Base-by-base conservation (phyloP, 2,329 filamentous ascomycete genomes). In the Aspergillus sp. region DNA sequence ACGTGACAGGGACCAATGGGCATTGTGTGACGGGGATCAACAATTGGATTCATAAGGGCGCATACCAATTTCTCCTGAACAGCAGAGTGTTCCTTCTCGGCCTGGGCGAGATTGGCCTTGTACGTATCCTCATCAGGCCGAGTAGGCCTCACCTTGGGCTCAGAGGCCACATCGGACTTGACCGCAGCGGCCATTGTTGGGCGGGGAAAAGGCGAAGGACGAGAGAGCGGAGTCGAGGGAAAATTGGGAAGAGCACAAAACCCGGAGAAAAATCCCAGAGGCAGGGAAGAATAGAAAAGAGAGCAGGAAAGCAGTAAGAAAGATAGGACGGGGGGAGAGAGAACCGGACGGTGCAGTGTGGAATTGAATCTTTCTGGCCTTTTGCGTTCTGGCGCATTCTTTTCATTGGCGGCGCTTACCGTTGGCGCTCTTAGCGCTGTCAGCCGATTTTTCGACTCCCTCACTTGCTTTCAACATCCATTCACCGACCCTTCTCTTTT, bases 121-220 rank as follows among this genome's bases (percentile, higher is more conserved):
- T 88, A 99, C 66, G 83, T 80, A 64, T 88, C 89, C 80, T 95
- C 90, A 76, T 97, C 90, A 47, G 95, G 95, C 83, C 90, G 91
- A 77, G 90, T 85, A 54, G 93, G 92, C 79, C 87, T 91, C 70
- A 68, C 68, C 70, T 75, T 73, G 60, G 68, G 71, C 68, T 76
- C 76, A 58, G 67, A 65, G 64, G 70, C 70, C 66, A 68, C 63
- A 62, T 71, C 56, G 60, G 65, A 62, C 45, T 64, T 55, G 52
- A 65, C 64, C 50, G 64, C 64, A 59, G 69, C 68, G 66, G 76
- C 70, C 75, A 77, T 78, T 55, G 60, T 56, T 51, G 37, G 46
- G 33, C 35, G 59, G 49, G 50, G n/a, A 17, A 31, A 35, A 12
- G 52, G 51, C 35, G 51, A 58, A 58, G 19, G 44, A 44, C 41